Conservation (phyloP, 192 early-diverging fungal genomes). For the Backusella circina region DNA sequence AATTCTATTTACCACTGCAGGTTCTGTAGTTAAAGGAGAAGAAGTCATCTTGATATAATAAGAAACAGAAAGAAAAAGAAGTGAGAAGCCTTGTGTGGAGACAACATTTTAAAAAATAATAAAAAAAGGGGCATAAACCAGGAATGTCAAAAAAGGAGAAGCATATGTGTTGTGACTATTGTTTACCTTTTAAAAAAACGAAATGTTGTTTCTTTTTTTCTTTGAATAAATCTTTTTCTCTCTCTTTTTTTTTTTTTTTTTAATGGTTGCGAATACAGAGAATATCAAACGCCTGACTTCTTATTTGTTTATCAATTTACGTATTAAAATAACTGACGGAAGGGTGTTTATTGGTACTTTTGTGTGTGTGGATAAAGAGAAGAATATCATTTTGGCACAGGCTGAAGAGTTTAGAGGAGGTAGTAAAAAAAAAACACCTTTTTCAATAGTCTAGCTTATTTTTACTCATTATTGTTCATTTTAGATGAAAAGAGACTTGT, state of each 20-base stretch:
- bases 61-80: not conserved
- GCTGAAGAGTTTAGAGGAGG: slow-evolving; percentile 62
- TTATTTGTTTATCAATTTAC: slow-evolving; percentile 49
- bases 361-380: slow-evolving; percentile 70
- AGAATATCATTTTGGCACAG: slow-evolving; percentile 67
- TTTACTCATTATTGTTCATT: not conserved
- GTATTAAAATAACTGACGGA: slow-evolving; percentile 62
- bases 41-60: slow-evolving; percentile 13
- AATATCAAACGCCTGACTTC: slow-evolving; percentile 45
- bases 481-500: slow-evolving; percentile 57
- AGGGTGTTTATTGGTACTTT: slow-evolving; percentile 66
- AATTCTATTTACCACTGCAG: slow-evolving; percentile 9
- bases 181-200: not conserved
- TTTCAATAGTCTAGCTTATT: not conserved
- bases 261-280: slow-evolving; percentile 26
- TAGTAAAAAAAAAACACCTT: slow-evolving; percentile 16
- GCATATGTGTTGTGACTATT: not conserved
- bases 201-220: not conserved
- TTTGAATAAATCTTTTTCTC: not conserved
- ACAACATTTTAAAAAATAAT: not conserved
- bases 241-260: not conserved
- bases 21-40: slow-evolving; percentile 8
- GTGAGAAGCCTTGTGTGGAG: not conserved
- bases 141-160: not conserved
- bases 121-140: not conserved